A percentile compares a stretch with the other conserved stretches of the same genome.
phyloP scores from a whole-genome alignment of 1,284 basidiomycete genomes.

The Apiotrichum laibachii region DNA sequence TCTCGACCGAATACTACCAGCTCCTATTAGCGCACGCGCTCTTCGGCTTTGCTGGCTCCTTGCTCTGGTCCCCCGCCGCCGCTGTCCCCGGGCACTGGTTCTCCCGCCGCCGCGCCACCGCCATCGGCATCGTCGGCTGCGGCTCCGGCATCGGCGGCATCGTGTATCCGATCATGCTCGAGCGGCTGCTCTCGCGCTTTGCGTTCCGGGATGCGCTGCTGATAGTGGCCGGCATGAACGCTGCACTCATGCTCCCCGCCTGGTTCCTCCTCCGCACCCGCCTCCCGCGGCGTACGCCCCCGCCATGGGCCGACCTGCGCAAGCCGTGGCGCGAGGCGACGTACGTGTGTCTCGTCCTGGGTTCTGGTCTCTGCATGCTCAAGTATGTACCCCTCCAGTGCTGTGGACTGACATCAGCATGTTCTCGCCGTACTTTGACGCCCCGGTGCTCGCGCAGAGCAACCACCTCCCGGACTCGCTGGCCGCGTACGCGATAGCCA shows the following conservation, averaged over 20 bases:
- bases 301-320: constrained; percentile 13
- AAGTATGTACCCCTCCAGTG: constrained; percentile 16
- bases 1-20: constrained; percentile 41
- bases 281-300: constrained; percentile 18
- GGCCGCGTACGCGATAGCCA: constrained; percentile 19
- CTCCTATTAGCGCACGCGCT: constrained; percentile 43
- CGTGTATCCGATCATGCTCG: constrained; percentile 42
- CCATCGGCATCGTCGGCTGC: constrained; percentile 42
- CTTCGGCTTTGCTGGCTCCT: constrained; percentile 37
- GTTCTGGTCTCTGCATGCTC: constrained; percentile 32
- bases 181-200: constrained; percentile 16
- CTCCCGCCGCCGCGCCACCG: constrained; percentile 33
- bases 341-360: constrained; percentile 36
- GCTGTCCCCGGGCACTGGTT: constrained; percentile 48
- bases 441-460: constrained; percentile 13
- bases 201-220: constrained; percentile 24
- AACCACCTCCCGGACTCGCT: constrained; percentile 14
- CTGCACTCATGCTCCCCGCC: constrained; percentile 23
- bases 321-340: constrained; percentile 28
- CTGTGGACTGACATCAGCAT: constrained; percentile 8
- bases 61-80: constrained; percentile 43
- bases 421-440: constrained; percentile 28
- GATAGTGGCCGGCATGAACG: constrained; percentile 24
- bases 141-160: constrained; percentile 43
- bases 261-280: constrained; percentile 26